Percentiles rank a stretch among this genome's conserved stretches.
Conservation (phyloP, 1,284 basidiomycete genomes). For the Tausonia pullulans region DNA sequence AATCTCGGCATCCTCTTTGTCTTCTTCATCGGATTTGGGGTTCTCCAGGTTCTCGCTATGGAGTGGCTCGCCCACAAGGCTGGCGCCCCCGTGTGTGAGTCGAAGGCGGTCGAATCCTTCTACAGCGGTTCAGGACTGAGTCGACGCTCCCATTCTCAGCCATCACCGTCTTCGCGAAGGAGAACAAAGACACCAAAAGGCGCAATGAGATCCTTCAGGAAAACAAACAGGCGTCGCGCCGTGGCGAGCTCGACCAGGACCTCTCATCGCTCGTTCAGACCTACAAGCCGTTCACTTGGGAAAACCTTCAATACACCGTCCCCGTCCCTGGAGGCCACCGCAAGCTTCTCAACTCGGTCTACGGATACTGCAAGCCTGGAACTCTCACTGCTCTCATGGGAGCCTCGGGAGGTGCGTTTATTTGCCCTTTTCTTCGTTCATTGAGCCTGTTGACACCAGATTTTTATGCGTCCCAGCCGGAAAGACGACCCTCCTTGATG, state of each 20-base stretch:
- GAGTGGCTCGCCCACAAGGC: slow-evolving; percentile 28
- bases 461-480: slow-evolving; percentile 17
- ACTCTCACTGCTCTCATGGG: slow-evolving; percentile 51
- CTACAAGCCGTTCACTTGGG: slow-evolving; percentile 39
- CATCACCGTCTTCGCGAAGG: slow-evolving; percentile 57
- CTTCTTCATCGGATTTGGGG: slow-evolving; percentile 54
- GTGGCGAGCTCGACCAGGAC: slow-evolving; percentile 34
- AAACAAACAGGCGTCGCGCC: slow-evolving; percentile 40
- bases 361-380: slow-evolving; percentile 32
- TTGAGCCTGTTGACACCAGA: not conserved
- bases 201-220: slow-evolving; percentile 51
- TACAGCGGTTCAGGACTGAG: not conserved
- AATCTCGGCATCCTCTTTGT: slow-evolving; percentile 34
- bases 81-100: slow-evolving; percentile 19
- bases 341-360: slow-evolving; percentile 19
- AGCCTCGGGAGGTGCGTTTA: slow-evolving; percentile 45
- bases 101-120: slow-evolving; percentile 7
- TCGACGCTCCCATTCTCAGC: slow-evolving; percentile 23
- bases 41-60: slow-evolving; percentile 30
- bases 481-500: slow-evolving; percentile 43
- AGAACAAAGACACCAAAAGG: slow-evolving; percentile 53
- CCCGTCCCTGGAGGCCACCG: slow-evolving; percentile 42
- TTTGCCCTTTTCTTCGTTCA: slow-evolving; percentile 4
- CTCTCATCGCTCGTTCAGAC: slow-evolving; percentile 29
- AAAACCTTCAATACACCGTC: slow-evolving; percentile 37